Base-by-base conservation (phyloP, 306 rosid genomes). In the Acacia confusa region DNA sequence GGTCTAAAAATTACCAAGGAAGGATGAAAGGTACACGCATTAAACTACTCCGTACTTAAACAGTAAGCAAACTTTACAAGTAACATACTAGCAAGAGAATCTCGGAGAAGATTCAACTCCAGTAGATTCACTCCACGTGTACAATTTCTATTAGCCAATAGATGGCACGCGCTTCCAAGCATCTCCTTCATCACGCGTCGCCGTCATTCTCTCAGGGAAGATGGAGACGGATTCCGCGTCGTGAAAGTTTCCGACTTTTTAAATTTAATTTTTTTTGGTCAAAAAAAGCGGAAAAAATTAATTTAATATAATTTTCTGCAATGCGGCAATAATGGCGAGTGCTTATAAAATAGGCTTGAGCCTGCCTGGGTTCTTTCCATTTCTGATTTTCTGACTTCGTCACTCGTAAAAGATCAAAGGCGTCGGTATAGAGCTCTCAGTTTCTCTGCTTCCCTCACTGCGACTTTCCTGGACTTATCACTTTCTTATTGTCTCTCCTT, bases 361-460 rank as follows among this genome's bases (percentile, higher is more conserved):
- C 27, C 30, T 12, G 0, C 9, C 48, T 5, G 0, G 13, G 4
- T 7, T 7, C 25, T 20, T 52, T 36, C 22, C 75, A 24, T 72
- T 74, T 80, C 82, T 36, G 30, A 7, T 36, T 45, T 67, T 79
- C 82, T 36, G 30, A 79, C 58, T 76, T 77, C 83, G 41, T 73
- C 78, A 48, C 83, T 68, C 75, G 34, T 17, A 36, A 72, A 75
- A 44, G 28, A 50, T 70, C 72, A 4, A 14, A 24, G 40, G 78
- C 57, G 41, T 83, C 40, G 15, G 19, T 7, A 38, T 80, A 63
- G 63, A 63, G 63, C 82, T 48, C 6, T 45, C 55, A 4, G 36
- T 32, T 32, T 24, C 30, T 43, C 15, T 53, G 75, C 61, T 41
- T 48, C 24, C 14, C 0, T 57, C 64, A 45, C 66, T 70, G 81